These are phyloP conservation scores for Ammopiptanthus mongolicus DNA, from an alignment of 306 rosid species.

Conservation along the genomic window DNA sequence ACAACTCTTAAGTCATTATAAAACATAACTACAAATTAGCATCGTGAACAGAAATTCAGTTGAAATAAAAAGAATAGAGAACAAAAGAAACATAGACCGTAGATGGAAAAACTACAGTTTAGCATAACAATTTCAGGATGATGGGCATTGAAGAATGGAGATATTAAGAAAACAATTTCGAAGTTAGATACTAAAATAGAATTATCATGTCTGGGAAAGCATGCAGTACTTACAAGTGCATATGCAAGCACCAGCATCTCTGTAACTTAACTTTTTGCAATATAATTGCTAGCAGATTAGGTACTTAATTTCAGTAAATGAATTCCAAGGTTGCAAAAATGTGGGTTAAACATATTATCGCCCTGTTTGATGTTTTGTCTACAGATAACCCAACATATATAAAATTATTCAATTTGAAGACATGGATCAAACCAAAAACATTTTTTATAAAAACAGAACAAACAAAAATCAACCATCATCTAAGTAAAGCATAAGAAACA, in stretches of 20 bases:
- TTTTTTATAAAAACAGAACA: background rate
- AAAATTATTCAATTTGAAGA: background rate
- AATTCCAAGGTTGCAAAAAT: background rate
- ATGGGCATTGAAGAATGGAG: background rate
- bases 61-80: background rate
- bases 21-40: conserved; percentile 7
- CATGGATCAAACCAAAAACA: background rate
- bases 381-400: background rate
- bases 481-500: background rate
- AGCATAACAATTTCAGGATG: background rate
- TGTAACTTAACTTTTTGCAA: background rate
- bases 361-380: background rate
- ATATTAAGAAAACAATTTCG: background rate
- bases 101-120: background rate
- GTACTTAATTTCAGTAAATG: background rate
- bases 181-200: background rate
- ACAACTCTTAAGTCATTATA: conserved; percentile 6
- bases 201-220: background rate
- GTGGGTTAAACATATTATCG: background rate
- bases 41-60: conserved; percentile 1
- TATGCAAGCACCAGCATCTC: background rate
- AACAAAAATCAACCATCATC: background rate
- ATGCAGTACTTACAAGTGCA: background rate
- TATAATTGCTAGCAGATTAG: background rate
- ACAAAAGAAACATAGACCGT: background rate